These are phyloP conservation scores for Fusarium sp. DNA, from an alignment of 2,329 filamentous ascomycete species.

Conservation along the genomic window DNA sequence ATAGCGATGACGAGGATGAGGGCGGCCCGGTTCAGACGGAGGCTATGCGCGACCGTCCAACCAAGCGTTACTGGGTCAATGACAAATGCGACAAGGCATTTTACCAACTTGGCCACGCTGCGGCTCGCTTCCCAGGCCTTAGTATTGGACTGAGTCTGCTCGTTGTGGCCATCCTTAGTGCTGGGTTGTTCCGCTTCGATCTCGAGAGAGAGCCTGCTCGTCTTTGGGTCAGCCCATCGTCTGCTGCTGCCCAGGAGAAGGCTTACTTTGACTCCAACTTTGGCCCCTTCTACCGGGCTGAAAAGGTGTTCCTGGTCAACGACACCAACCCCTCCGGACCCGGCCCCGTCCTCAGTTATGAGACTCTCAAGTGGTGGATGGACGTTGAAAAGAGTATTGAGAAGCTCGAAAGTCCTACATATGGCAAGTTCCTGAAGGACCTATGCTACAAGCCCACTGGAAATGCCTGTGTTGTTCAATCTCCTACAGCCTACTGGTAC, in stretches of 20 bases:
- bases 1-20: slow-evolving; percentile 94
- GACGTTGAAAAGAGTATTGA: slow-evolving; percentile 84
- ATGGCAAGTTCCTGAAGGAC: slow-evolving; percentile 79
- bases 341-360: slow-evolving; percentile 86
- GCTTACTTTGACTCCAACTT: slow-evolving; percentile 93
- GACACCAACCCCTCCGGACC: slow-evolving; percentile 74
- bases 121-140: slow-evolving; percentile 84
- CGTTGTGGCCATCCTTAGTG: slow-evolving; percentile 80
- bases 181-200: slow-evolving; percentile 90
- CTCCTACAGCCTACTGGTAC: slow-evolving; percentile 89
- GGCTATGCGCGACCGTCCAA: slow-evolving; percentile 82
- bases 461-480: slow-evolving; percentile 91
- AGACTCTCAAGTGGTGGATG: slow-evolving; percentile 94
- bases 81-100: slow-evolving; percentile 85
- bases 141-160: slow-evolving; percentile 84
- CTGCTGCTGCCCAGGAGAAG: slow-evolving; percentile 91
- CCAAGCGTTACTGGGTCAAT: slow-evolving; percentile 85
- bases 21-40: slow-evolving; percentile 80
- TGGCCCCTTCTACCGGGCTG: slow-evolving; percentile 93
- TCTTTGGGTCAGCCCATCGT: slow-evolving; percentile 96
- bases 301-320: slow-evolving; percentile 95
- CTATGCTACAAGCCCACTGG: slow-evolving; percentile 95
- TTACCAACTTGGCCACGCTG: slow-evolving; percentile 81
- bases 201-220: slow-evolving; percentile 91
- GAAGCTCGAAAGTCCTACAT: slow-evolving; percentile 76